Conservation (phyloP, 495 filamentous ascomycete species). For the Filosporella fistucella region DNA sequence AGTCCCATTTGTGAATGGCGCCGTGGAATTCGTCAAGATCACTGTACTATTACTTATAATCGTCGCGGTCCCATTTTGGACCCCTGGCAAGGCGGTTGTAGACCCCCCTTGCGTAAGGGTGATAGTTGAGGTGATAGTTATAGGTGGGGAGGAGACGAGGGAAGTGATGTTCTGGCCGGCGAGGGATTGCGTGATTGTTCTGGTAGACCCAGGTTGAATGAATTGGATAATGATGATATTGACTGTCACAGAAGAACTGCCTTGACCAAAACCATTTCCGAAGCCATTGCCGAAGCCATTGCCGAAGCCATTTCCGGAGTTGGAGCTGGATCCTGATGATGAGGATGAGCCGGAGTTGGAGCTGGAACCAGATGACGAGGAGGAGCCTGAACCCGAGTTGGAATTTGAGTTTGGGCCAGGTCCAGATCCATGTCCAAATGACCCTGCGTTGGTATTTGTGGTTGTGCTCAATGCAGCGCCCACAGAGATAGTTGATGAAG, state of each 20-base stretch:
- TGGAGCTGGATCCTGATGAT: neutral
- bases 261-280: neutral
- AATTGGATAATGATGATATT: slow-evolving; percentile 7
- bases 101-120: slow-evolving; percentile 4
- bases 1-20: neutral
- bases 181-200: slow-evolving; percentile 3
- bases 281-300: neutral
- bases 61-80: slow-evolving; percentile 6
- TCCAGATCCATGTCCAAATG: neutral
- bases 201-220: slow-evolving; percentile 3
- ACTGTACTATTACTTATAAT: slow-evolving; percentile 7
- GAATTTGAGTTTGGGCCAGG: neutral
- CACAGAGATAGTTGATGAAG: neutral
- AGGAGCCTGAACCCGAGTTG: no score
- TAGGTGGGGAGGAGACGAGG: slow-evolving; percentile 5
- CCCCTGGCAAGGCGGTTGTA: neutral
- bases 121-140: slow-evolving; percentile 6
- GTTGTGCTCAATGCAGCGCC: no score
- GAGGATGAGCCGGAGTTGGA: no score
- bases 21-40: no score
- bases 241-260: slow-evolving; percentile 2
- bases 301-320: neutral
- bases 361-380: no score
- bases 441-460: no score
- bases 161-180: slow-evolving; percentile 3